Evolutionary conservation across 192 early-diverging fungal genomes (phyloP).

Genomic region (Podila horticola): DNA sequence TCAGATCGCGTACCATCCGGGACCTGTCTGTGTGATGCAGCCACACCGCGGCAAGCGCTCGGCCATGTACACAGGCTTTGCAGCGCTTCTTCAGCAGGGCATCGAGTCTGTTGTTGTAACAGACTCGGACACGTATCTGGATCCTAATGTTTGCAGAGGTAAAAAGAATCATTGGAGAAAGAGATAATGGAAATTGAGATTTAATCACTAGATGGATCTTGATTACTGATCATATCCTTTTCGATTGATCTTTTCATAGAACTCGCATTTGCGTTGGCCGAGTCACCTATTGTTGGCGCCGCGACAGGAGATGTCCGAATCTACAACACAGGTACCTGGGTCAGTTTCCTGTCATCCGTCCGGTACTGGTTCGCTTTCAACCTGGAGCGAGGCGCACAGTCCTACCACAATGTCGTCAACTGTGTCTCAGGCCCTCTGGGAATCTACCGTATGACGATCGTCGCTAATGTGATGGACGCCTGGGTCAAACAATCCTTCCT

Average conservation of each 20-base stretch:
- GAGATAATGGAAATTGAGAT: not conserved
- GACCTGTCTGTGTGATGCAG: conserved; percentile 44
- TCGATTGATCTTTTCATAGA: conserved; percentile 22
- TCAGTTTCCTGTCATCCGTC: conserved; percentile 65
- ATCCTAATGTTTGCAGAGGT: conserved; percentile 34
- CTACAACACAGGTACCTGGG: conserved; percentile 53
- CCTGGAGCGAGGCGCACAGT: conserved; percentile 65
- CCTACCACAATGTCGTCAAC: conserved; percentile 58
- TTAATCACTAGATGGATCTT: not conserved
- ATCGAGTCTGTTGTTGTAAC: conserved; percentile 61
- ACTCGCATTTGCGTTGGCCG: conserved; percentile 55
- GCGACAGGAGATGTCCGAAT: conserved; percentile 54
- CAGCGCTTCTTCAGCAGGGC: conserved; percentile 28
- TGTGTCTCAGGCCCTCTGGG: conserved; percentile 69
- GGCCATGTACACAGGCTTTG: conserved; percentile 59
- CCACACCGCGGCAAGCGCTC: conserved; percentile 57
- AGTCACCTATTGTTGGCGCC: conserved; percentile 56
- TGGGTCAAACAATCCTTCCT: conserved; percentile 62
- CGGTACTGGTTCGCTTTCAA: conserved; percentile 71
- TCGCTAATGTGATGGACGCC: conserved; percentile 55
- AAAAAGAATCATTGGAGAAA: not conserved
- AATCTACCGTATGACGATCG: conserved; percentile 51
- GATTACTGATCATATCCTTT: not conserved
- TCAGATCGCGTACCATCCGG: conserved; percentile 1
- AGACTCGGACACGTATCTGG: conserved; percentile 65